Evolutionary conservation across 2,329 filamentous ascomycete species (phyloP), one percentile per base, ranked within the genome.

Genomic region (Ophiostoma quercus): DNA sequence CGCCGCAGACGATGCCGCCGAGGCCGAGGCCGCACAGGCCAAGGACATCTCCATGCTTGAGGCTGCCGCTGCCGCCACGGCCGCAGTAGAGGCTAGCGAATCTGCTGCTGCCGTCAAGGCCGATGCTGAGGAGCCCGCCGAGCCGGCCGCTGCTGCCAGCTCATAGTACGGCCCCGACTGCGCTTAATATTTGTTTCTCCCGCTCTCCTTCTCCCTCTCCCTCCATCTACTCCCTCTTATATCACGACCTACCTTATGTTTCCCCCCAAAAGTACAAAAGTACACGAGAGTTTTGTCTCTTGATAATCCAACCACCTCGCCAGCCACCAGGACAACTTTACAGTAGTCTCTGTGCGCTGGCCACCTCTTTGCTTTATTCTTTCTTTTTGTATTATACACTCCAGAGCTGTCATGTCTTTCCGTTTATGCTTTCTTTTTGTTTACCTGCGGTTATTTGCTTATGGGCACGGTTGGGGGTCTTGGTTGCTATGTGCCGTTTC

Each of bases 341-440:
- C 11, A 62, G 57, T 11, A 32, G 14, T 19, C 43, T 19, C 43
- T n/a, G 43, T 19, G 16, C 6, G 16, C 19, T 60, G 54, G 19
- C 19, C 3, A 60, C 29, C 9, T 14, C 19, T 12, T 41, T 66
- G 22, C 37, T 4, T 60, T 51, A 22, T 62, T 62, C 34, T 68
- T 54, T 66, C 5, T 43, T 67, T 63, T 47, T 67, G 67, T 71
- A 69, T 60, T 71, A 69, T 71, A 67, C 68, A 65, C 70, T 68
- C 34, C 41, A 63, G 32, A 39, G 25, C 25, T 32, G 29, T 67
- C 22, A 54, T 71, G 39, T 62, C n/a, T 68, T 60, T 32, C 9
- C 22, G 4, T 43, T 29, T 29, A 32, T 16, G 60, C 41, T 60
- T 57, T 47, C 32, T 54, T 69, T 22, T 19, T 69, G 43, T 7